phyloP scores from a whole-genome alignment of 1,139 yeast genomes.

The Suhomyces yuchorum region DNA sequence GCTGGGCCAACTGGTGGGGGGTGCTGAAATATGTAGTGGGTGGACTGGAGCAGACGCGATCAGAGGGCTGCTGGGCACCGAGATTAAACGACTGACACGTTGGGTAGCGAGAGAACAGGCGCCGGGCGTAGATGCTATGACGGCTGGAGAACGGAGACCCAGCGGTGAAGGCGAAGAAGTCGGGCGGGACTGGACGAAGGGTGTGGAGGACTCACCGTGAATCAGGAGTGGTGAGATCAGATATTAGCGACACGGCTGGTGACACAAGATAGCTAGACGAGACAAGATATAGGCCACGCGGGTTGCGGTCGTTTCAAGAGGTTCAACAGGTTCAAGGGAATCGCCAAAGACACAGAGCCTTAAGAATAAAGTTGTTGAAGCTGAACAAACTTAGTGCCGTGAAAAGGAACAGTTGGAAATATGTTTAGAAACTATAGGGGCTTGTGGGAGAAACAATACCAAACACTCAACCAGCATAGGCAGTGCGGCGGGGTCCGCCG shows the following conservation, averaged over 20 bases:
- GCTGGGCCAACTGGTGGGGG: not conserved
- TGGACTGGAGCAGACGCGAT: not conserved
- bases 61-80: not conserved
- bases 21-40: not conserved
- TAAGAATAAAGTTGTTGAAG: not conserved
- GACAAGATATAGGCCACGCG: not conserved
- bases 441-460: not conserved
- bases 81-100: not conserved
- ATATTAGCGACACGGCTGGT: not conserved
- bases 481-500: slow-evolving; percentile 1
- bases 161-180: not conserved
- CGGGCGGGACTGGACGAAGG: not conserved
- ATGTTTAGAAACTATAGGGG: slow-evolving; percentile 3
- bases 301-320: not conserved
- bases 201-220: not conserved
- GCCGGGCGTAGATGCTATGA: not conserved
- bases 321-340: not conserved
- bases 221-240: not conserved
- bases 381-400: not conserved
- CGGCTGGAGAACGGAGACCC: not conserved
- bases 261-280: not conserved
- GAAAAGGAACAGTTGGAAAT: not conserved
- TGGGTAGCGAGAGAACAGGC: not conserved
- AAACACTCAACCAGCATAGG: slow-evolving; percentile 3
- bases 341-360: not conserved